These are phyloP conservation scores for Oxytropis ochrocephala DNA, from an alignment of 306 rosid species.

Conservation along the genomic window DNA sequence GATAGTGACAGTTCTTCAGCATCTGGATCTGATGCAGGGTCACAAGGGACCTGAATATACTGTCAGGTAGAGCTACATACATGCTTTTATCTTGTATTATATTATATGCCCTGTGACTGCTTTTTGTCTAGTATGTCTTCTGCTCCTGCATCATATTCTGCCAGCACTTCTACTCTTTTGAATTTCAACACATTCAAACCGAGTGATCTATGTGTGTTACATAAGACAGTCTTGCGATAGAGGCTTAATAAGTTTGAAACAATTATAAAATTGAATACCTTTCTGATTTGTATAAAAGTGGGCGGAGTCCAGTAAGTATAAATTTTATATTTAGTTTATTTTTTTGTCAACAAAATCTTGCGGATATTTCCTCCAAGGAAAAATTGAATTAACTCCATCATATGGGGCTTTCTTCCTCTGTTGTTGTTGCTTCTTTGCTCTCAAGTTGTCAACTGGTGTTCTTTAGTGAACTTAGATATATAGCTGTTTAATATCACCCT, in stretches of 20 bases:
- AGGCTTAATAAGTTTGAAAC: not conserved
- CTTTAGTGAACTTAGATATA: not conserved
- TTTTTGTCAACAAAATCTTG: too few species aligned
- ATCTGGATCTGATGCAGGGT: conserved; percentile 83
- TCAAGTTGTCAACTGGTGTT: not conserved
- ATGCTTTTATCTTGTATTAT: not conserved
- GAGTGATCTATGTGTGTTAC: not conserved
- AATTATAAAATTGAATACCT: not conserved
- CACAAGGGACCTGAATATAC: conserved; percentile 50
- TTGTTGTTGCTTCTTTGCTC: not conserved
- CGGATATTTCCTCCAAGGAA: too few species aligned
- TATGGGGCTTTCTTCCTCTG: not conserved
- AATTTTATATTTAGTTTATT: not conserved
- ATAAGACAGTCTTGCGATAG: not conserved
- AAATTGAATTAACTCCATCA: not conserved
- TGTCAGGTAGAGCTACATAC: conserved; percentile 39
- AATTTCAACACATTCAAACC: not conserved
- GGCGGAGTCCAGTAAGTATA: not conserved
- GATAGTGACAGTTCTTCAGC: conserved; percentile 94
- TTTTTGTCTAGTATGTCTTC: not conserved
- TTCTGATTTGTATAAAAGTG: not conserved
- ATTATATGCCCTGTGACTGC: conserved; percentile 1
- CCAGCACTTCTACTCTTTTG: not conserved
- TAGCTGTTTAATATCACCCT: not conserved
- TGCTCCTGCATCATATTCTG: not conserved